phyloP scores from a whole-genome alignment of 1,139 yeast genomes.

The Lodderomyces theae region DNA sequence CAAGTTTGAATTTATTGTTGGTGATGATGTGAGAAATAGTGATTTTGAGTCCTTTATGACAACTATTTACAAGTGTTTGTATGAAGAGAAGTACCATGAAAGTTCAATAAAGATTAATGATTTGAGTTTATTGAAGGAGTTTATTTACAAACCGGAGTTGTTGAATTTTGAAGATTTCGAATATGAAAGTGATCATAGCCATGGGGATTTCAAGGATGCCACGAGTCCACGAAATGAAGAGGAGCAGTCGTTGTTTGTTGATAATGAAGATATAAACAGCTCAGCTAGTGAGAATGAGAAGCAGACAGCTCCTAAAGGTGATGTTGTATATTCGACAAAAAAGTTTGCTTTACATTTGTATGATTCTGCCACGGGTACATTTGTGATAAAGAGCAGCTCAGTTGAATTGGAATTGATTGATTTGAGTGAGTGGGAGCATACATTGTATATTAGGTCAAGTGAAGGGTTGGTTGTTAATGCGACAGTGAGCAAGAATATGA shows the following conservation, averaged over 20 bases:
- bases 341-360: conserved; percentile 45
- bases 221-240: conserved; percentile 10
- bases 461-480: conserved; percentile 36
- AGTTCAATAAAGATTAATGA: conserved; percentile 48
- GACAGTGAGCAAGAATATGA: conserved; percentile 48
- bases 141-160: conserved; percentile 35
- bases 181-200: conserved; percentile 12
- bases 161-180: conserved; percentile 25
- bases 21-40: conserved; percentile 51
- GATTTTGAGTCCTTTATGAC: conserved; percentile 66
- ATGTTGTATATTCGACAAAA: conserved; percentile 14
- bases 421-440: conserved; percentile 50
- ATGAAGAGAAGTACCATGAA: conserved; percentile 67
- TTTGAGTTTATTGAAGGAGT: conserved; percentile 52
- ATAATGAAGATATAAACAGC: background rate
- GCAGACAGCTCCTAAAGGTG: conserved; percentile 14
- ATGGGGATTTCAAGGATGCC: conserved; percentile 10
- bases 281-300: conserved; percentile 4
- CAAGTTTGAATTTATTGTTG: conserved; percentile 75
- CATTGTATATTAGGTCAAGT: conserved; percentile 39
- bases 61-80: conserved; percentile 66
- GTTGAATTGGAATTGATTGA: conserved; percentile 39
- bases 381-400: conserved; percentile 38
- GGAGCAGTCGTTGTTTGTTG: conserved; percentile 7
- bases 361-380: conserved; percentile 53